Percentiles rank a stretch among this genome's conserved stretches.
Conservation (phyloP, 148 eudicot genomes). For the Pharnaceum exiguum region DNA sequence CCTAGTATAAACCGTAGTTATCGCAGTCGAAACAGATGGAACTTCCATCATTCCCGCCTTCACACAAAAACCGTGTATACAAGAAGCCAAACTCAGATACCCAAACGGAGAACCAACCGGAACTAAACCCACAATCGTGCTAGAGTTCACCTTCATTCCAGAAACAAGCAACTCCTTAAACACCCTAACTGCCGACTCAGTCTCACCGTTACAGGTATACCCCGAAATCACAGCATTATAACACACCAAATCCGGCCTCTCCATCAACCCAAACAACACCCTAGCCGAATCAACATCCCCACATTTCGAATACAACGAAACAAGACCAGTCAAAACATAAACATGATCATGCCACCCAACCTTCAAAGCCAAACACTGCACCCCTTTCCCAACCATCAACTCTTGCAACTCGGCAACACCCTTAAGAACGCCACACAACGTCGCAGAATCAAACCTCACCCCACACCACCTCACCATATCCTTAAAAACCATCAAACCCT, state of each 20-base stretch:
- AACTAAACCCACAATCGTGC: conserved; percentile 64
- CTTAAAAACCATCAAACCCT: conserved; percentile 37
- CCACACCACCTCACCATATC: conserved; percentile 47
- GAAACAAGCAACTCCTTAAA: conserved; percentile 44
- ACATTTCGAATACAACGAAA: conserved; percentile 71
- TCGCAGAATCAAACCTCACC: conserved; percentile 44
- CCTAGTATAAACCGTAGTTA: conserved; percentile 68
- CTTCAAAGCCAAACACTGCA: conserved; percentile 56
- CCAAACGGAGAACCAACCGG: conserved; percentile 65
- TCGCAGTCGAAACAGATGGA: conserved; percentile 64
- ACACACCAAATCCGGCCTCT: conserved; percentile 54
- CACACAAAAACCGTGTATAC: conserved; percentile 51
- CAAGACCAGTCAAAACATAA: conserved; percentile 59
- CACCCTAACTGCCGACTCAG: conserved; percentile 38
- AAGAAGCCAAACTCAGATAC: conserved; percentile 34
- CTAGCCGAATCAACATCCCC: conserved; percentile 43
- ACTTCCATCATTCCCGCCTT: conserved; percentile 40
- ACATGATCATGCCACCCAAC: conserved; percentile 43
- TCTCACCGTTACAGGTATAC: conserved; percentile 40
- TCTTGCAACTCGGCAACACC: conserved; percentile 66
- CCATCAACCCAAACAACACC: conserved; percentile 45
- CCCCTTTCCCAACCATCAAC: conserved; percentile 48
- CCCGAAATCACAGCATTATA: conserved; percentile 88
- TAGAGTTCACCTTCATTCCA: conserved; percentile 48
- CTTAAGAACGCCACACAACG: conserved; percentile 58